Percentiles rank a stretch among this genome's conserved stretches.
phyloP scores from a whole-genome alignment of 2,329 filamentous ascomycete genomes.

The Trichoderma sp. region DNA sequence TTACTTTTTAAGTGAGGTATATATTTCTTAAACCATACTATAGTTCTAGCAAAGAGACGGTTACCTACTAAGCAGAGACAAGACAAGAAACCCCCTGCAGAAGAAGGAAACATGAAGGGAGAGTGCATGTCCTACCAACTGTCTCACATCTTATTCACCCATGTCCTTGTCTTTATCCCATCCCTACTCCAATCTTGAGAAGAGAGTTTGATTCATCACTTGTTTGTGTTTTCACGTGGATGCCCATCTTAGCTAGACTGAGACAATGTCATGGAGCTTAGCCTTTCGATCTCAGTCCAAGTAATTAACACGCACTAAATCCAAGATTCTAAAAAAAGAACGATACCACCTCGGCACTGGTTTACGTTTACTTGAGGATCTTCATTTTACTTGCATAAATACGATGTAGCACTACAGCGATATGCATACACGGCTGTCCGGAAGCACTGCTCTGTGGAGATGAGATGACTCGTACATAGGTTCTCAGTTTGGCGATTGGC shows the following conservation, averaged over 20 bases:
- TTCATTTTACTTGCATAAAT: neutral
- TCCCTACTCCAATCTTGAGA: neutral
- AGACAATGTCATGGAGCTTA: neutral
- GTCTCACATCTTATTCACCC: neutral
- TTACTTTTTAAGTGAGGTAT: neutral
- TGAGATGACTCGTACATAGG: neutral
- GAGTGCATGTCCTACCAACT: neutral
- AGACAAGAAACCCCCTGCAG: neutral
- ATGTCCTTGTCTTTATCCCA: neutral
- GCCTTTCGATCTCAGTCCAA: neutral
- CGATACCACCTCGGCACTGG: neutral
- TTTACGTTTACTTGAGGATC: neutral
- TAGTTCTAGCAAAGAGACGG: neutral
- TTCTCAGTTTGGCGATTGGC: neutral
- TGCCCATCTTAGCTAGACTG: neutral
- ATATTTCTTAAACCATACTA: neutral
- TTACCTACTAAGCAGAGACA: neutral
- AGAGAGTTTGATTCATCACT: neutral
- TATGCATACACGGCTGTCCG: neutral
- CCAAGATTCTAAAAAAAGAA: neutral
- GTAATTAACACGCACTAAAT: neutral
- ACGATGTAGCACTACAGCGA: neutral
- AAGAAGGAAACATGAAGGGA: neutral
- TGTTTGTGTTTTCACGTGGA: neutral
- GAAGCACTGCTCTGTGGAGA: neutral